phyloP scores from a whole-genome alignment of 192 early-diverging fungal genomes.

The Coemansia sp. region DNA sequence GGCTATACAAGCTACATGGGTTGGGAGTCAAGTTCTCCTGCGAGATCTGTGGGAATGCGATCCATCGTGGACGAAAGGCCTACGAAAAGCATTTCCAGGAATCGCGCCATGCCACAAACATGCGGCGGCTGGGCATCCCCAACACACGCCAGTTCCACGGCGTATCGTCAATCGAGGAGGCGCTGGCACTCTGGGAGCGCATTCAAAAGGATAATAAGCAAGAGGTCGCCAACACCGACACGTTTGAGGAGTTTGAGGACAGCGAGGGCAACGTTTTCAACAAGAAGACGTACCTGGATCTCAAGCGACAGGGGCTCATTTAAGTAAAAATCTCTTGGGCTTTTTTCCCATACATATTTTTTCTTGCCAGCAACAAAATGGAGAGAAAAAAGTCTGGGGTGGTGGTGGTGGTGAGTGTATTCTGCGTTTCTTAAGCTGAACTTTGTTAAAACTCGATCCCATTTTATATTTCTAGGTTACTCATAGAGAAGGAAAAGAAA shows the following conservation, averaged over 20 bases:
- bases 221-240: constrained; percentile 71
- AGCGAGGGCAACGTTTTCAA: constrained; percentile 82
- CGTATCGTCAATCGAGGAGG: constrained; percentile 88
- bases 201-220: constrained; percentile 69
- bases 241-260: constrained; percentile 90
- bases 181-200: constrained; percentile 80
- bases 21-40: constrained; percentile 92
- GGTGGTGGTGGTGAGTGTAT: no score
- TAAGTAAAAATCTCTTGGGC: no score
- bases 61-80: constrained; percentile 95
- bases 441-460: not conserved
- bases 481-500: not conserved
- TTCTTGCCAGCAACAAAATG: no score
- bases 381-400: no score
- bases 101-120: constrained; percentile 91
- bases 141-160: constrained; percentile 88
- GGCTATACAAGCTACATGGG: constrained; percentile 97
- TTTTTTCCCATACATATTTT: constrained; percentile 1
- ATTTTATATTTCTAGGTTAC: not conserved
- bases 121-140: constrained; percentile 89
- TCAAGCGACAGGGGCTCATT: constrained; percentile 80
- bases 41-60: constrained; percentile 94
- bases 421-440: no score
- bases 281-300: constrained; percentile 83
- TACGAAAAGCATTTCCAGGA: constrained; percentile 97